Base-by-base conservation (phyloP, 257 asterid genomes). In the Galeopsis tetrahit region DNA sequence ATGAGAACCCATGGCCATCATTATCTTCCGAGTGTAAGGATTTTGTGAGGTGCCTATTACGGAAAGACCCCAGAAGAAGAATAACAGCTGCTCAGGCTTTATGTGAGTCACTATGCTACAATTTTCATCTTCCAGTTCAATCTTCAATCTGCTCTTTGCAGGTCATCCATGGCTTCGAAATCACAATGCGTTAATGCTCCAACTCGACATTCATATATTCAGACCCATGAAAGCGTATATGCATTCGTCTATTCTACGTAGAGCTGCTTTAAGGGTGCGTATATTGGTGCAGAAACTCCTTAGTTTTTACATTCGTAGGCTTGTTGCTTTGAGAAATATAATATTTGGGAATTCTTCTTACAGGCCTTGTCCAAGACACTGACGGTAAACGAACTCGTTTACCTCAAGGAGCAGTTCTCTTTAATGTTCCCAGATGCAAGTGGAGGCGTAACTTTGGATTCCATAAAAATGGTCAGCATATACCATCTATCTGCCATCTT, bases 201-300 rank as follows among this genome's bases (percentile, higher is more conserved):
- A 80, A 4, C 85, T 89, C 13, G 96, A 89, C 75, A 70, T 83
- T 63, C 81, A 74, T 59, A 43, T 87, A 65, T 87, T 89, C 66
- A 75, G 82, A 71, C 89, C 81, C 67, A 75, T 89, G 89, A 89
- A 85, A 73, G 81, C 74, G 1, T 89, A 87, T 61, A 87, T 89
- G 96, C 79, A 80, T 43, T 87, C 96, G 0, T 85, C 94, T 13
- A 75, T 90, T 76, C 64, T 89, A 83, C 91, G 88, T 58, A 85
- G 89, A 78, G 92, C 94, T 62, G 94, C 94, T 68, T 81, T 89
- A 75, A 77, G 86, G 92, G 96, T 89, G 80, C 68, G 89, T 78
- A 21, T 42, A 8, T 21, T 17, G 10, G 15, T 63, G 52, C 10
- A 63, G 49, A 38, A 15, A 38, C 5, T 13, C 31, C 51, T 35